Base-by-base conservation (phyloP, 2,329 filamentous ascomycete species). In the Acrocalymma vagum region DNA sequence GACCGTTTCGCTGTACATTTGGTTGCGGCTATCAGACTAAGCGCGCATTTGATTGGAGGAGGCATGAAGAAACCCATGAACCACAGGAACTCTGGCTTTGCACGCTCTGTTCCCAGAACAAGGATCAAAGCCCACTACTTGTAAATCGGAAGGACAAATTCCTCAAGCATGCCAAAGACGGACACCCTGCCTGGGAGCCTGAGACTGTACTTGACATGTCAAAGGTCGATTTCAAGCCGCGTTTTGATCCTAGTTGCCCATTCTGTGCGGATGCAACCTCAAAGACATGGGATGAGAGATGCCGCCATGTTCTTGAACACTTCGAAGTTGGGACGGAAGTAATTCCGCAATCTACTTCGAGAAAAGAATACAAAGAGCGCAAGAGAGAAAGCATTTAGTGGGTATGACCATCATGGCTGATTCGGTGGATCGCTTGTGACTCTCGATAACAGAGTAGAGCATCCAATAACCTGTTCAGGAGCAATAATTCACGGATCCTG, bases 31-130 rank as follows among this genome's bases (percentile, higher is more conserved):
- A 63, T 33, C 47, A 42, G 4, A 63, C 58, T 11, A 53, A 51
- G 21, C 54, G 58, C 13, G 29, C 38, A 5, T 59, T 51, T 29
- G 60, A 63, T 39, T 63, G 60, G 60, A 51, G 53, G 31, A 42
- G 60, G 3, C 60, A 63, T 33, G 60, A 63, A 27, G 58, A 63
- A 39, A 63, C 49, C 11, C 54, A 62, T 30, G 54, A 59, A 29
- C 60, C 60, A 4, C 60, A 63, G 30, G 52, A 61, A 15, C 35
- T 61, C 9, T 63, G 53, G 54, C 32, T 59, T 10, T 63, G 60
- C 27, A 29, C 37, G 9, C 18, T 54, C 10, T 63, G 59, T 34
- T 9, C 11, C 3, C 42, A 45, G 11, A 37, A 33, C 10, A 9
- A 21, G 3, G 33, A 46, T 8, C 28, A 42, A 18, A 45, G 29